phyloP scores from a whole-genome alignment of 331 rosid species.

The Malus hybrid region DNA sequence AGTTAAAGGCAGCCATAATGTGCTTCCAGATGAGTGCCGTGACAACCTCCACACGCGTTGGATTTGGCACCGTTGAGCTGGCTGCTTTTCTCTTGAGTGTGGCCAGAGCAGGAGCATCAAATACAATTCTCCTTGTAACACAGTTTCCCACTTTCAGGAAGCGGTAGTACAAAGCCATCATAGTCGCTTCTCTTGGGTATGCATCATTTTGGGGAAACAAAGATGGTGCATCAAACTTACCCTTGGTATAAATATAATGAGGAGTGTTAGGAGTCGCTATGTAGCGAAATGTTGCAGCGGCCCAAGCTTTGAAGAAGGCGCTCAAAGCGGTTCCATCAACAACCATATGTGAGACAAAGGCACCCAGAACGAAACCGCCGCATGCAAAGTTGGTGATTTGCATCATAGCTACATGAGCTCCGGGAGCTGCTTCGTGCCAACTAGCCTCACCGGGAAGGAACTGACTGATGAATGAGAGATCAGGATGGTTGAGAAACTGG shows the following conservation, averaged over 20 bases:
- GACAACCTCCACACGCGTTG: slow-evolving; percentile 28
- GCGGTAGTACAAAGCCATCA: neutral
- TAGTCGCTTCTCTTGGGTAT: neutral
- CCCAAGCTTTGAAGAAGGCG: slow-evolving; percentile 27
- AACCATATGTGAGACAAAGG: slow-evolving; percentile 21
- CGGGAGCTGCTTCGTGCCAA: neutral
- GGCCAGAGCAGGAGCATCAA: neutral
- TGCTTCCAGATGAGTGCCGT: slow-evolving; percentile 32
- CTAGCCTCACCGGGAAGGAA: neutral
- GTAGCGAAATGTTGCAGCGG: slow-evolving; percentile 1
- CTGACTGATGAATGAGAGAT: neutral
- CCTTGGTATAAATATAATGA: neutral
- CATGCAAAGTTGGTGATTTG: slow-evolving; percentile 30
- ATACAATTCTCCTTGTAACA: neutral
- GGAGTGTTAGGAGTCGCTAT: neutral
- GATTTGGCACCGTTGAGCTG: neutral
- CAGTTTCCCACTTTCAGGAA: neutral
- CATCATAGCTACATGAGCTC: neutral
- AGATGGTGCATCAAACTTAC: slow-evolving; percentile 4
- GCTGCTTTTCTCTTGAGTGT: neutral
- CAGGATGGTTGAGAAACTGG: neutral
- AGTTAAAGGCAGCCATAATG: slow-evolving; percentile 11
- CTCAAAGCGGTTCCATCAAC: slow-evolving; percentile 25
- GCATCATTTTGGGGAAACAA: slow-evolving; percentile 6
- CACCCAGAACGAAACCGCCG: slow-evolving; percentile 34